Conservation (phyloP, 2,329 filamentous ascomycete species). For the Pseudofabraea citricarpa region DNA sequence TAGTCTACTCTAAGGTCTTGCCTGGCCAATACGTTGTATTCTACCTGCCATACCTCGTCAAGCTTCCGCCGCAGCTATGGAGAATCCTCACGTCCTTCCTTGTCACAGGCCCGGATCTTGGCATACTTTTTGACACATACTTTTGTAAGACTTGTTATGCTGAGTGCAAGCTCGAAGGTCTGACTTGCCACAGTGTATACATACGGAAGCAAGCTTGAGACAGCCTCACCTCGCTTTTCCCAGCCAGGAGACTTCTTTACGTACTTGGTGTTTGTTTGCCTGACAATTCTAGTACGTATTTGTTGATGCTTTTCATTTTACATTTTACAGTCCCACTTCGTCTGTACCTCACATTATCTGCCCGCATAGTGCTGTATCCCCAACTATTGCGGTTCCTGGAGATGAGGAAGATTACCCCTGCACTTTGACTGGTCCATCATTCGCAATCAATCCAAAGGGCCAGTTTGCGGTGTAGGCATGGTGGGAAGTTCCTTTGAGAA, state of each 20-base stretch:
- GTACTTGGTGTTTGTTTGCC: conserved; percentile 59
- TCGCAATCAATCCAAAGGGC: conserved; percentile 44
- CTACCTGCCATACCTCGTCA: conserved; percentile 42
- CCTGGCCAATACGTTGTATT: conserved; percentile 45
- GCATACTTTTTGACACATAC: conserved; percentile 64
- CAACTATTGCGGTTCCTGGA: conserved; percentile 57
- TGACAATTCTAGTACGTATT: conserved; percentile 60
- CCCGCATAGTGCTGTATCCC: conserved; percentile 44
- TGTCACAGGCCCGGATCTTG: conserved; percentile 26
- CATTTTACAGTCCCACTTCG: conserved; percentile 8
- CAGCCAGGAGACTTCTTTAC: conserved; percentile 62
- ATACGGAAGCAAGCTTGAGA: conserved; percentile 61
- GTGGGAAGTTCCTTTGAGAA: conserved; percentile 50
- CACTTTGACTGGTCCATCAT: conserved; percentile 46
- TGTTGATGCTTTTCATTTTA: conserved; percentile 19
- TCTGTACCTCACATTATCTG: conserved; percentile 56
- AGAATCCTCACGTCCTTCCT: conserved; percentile 31
- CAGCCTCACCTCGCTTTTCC: conserved; percentile 53
- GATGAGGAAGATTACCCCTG: conserved; percentile 54
- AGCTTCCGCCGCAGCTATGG: conserved; percentile 38
- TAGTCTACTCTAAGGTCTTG: conserved; percentile 51
- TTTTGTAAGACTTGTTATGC: conserved; percentile 43
- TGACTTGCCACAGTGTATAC: conserved; percentile 49
- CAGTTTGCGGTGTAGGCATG: conserved; percentile 49
- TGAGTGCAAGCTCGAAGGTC: conserved; percentile 8